Evolutionary conservation across 306 rosid genomes (phyloP).

Genomic region (Ochetophila trinervis): DNA sequence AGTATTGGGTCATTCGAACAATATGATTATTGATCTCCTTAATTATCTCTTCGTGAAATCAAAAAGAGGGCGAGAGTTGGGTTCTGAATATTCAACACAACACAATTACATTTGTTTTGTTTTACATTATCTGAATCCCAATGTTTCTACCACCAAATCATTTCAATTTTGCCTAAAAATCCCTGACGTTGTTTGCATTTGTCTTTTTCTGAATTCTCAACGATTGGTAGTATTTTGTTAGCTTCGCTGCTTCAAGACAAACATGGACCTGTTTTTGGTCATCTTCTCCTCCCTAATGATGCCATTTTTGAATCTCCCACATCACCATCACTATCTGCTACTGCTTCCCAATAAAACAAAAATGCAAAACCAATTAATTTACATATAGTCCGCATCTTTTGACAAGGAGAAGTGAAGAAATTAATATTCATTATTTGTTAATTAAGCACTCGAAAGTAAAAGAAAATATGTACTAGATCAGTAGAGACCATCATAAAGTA

Average conservation of each 20-base stretch:
- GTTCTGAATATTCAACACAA: constrained; percentile 27
- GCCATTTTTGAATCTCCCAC: constrained; percentile 8
- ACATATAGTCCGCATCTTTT: not conserved
- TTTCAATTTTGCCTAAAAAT: constrained; percentile 25
- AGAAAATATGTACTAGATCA: too few relatives aligned
- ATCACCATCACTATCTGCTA: not conserved
- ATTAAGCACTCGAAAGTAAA: too few relatives aligned
- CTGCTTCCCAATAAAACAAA: not conserved
- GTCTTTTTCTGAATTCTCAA: constrained; percentile 24
- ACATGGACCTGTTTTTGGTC: constrained; percentile 11
- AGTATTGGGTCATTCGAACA: constrained; percentile 26
- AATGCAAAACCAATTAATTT: too few relatives aligned
- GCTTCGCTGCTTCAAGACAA: constrained; percentile 24
- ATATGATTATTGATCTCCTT: constrained; percentile 11
- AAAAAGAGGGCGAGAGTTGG: constrained; percentile 3
- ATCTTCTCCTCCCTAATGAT: constrained; percentile 19
- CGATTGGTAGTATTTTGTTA: not conserved
- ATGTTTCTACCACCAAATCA: constrained; percentile 33
- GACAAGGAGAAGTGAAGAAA: too few relatives aligned
- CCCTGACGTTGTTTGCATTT: constrained; percentile 11
- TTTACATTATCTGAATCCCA: constrained; percentile 19
- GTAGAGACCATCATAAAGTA: too few relatives aligned
- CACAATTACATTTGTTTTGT: constrained; percentile 20
- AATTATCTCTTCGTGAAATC: constrained; percentile 17
- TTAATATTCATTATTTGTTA: too few relatives aligned